Evolutionary conservation across 2,329 filamentous ascomycete species (phyloP), one percentile per base, ranked within the genome.

Genomic region (Arthrocladium fulminans): DNA sequence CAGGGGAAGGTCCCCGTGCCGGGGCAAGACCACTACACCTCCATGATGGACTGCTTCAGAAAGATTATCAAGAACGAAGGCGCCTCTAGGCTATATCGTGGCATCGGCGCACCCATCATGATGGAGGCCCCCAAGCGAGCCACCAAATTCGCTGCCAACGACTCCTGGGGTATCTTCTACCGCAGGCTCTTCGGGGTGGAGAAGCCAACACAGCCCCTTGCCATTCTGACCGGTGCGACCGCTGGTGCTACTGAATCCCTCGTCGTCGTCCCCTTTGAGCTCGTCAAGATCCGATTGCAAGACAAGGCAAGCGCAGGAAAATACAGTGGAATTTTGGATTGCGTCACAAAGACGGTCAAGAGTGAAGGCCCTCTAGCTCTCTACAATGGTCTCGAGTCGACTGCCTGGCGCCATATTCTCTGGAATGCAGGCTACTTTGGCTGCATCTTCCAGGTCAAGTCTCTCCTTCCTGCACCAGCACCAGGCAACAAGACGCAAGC

Each of bases 341-440:
- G 76, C 34, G 74, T 78, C 43, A 63, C 63, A 51, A 77, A 76
- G 80, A 95, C 88, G 34, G 75, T 96, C 59, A 80, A 80, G 65
- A 75, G 82, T 52, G 90, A 97, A 69, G 90, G 92, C 6, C 71
- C 83, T 13, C 74, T 97, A 54, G 87, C 90, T 51, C 76, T 98
- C 65, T 98, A 97, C 77, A 94, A 97, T 68, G 92, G 92, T 49
- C 81, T 98, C 41, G 92, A 98, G 73, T 90, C 86, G 53, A 98
- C 92, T 48, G 73, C 97, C 72, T 98, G 92, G 92, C 83, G 92
- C 55, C 92, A 98, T 70, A 81, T 88, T 48, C 74, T 88, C 52
- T 96, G 89, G 89, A 96, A 96, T 70, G 81, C 86, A 12, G 90
- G 89, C 51, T 96, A 95, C 77, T 98, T 98, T 67, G 92, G 92